These are phyloP conservation scores for Saccharata proteae DNA, from an alignment of 2,329 filamentous ascomycete genomes.

Conservation along the genomic window DNA sequence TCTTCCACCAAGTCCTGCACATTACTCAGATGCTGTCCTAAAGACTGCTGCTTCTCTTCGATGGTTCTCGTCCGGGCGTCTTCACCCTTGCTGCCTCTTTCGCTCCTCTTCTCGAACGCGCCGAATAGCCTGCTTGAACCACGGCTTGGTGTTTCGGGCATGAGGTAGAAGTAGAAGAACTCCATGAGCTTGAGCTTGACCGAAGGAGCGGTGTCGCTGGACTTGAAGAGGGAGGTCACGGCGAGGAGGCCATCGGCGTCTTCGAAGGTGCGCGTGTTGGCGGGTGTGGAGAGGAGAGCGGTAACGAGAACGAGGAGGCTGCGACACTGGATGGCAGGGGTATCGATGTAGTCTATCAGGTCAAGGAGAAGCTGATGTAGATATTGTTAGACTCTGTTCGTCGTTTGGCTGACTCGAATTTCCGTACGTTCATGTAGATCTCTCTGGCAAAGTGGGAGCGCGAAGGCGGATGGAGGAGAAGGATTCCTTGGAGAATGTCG, in stretches of 20 bases:
- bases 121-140: conserved; percentile 21
- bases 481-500: conserved; percentile 75
- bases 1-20: conserved; percentile 71
- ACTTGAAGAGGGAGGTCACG: conserved; percentile 86
- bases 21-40: conserved; percentile 67
- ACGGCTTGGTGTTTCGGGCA: conserved; percentile 61
- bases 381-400: too few relatives aligned
- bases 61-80: conserved; percentile 47
- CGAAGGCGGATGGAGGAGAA: conserved; percentile 83
- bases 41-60: conserved; percentile 68
- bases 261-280: conserved; percentile 87
- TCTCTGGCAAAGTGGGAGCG: conserved; percentile 78
- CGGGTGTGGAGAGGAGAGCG: conserved; percentile 72
- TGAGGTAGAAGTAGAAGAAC: conserved; percentile 96
- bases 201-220: conserved; percentile 68
- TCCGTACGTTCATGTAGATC: conserved; percentile 85
- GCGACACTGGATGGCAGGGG: conserved; percentile 79
- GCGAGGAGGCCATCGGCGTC: conserved; percentile 81
- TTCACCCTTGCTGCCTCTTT: conserved; percentile 18
- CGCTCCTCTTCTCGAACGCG: conserved; percentile 20
- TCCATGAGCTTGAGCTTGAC: conserved; percentile 95
- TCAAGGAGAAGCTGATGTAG: conserved; percentile 66
- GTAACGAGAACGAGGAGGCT: conserved; percentile 84
- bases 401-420: too few relatives aligned
- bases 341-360: conserved; percentile 81